Evolutionary conservation across 306 rosid species (phyloP), one percentile per base, ranked within the genome.

Genomic region (Cyamopsis tetragonoloba): DNA sequence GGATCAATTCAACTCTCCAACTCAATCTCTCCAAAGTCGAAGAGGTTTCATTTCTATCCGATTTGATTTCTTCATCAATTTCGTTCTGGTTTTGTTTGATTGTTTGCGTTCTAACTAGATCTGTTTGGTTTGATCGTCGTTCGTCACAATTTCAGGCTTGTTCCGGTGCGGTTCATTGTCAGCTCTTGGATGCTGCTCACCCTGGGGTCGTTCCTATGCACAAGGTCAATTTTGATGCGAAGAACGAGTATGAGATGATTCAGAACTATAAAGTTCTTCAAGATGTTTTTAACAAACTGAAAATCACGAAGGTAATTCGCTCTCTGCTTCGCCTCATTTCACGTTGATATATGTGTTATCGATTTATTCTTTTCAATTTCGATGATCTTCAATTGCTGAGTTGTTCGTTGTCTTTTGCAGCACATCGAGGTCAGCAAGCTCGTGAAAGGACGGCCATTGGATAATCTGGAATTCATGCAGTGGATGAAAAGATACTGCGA

Each of bases 201-300:
- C 96, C 96, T 0, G 96, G 99, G 64, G 83, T 85, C 14, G 99
- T 95, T 37, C 96, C 96, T 2, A 95, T 95, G 97, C 95, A 95
- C 81, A 95, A 95, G 83, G 99, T 90, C 68, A 95, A 95, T 62
- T 95, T 90, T 28, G 99, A 95, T 8, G 97, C 99, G 4, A 95
- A 90, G 77, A 88, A 12, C 26, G 99, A 95, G 82, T 95, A 95
- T 53, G 97, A 95, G 69, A 95, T 95, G 97, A 95, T 95, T 49
- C 97, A 95, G 88, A 95, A 95, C 42, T 95, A 90, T 73, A 95
- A 95, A 89, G 95, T 95, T 6, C 99, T 95, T 72, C 96, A 95
- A 72, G 97, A 95, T 41, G 96, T 90, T 2, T 90, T 95, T 65
- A 93, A 85, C 74, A 93, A 93, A 85, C 93, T 88, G 65, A 93